A percentile compares a stretch with the other conserved stretches of the same genome.
Evolutionary conservation across 805 yeast genomes (phyloP).

Genomic region (Zygosaccharomyces bailii): DNA sequence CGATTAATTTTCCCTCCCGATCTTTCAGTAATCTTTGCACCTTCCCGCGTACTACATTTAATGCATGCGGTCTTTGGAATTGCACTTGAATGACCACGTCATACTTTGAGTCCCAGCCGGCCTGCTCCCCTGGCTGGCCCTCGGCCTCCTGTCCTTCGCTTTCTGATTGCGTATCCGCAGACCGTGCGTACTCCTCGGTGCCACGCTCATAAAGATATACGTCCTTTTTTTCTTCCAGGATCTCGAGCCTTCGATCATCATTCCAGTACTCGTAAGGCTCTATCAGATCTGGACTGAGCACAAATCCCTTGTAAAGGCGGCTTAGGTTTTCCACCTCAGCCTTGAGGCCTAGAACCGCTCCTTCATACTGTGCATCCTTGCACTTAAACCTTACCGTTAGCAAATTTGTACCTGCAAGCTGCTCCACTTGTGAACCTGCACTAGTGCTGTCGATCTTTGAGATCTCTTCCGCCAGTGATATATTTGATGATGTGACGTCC

Average conservation of each 20-base stretch:
- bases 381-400: constrained; percentile 27
- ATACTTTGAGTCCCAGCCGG: constrained; percentile 19
- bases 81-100: constrained; percentile 29
- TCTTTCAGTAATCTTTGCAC: constrained; percentile 9
- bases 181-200: constrained; percentile 19
- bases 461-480: neutral
- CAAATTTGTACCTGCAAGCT: constrained; percentile 30
- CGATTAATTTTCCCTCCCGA: constrained; percentile 7
- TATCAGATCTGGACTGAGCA: constrained; percentile 24
- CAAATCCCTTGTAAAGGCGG: constrained; percentile 20
- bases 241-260: constrained; percentile 23
- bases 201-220: constrained; percentile 29
- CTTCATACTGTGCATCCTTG: neutral
- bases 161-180: constrained; percentile 10
- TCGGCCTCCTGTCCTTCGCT: neutral
- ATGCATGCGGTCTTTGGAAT: constrained; percentile 22
- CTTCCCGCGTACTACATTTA: constrained; percentile 14
- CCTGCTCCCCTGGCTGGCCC: neutral
- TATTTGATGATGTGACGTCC: neutral
- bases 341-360: constrained; percentile 2
- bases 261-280: constrained; percentile 33
- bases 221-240: constrained; percentile 22
- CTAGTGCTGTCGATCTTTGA: neutral
- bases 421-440: constrained; percentile 23
- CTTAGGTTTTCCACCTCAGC: constrained; percentile 13